phyloP scores from a whole-genome alignment of 1,284 basidiomycete species.

The Austropuccinia psidii region DNA sequence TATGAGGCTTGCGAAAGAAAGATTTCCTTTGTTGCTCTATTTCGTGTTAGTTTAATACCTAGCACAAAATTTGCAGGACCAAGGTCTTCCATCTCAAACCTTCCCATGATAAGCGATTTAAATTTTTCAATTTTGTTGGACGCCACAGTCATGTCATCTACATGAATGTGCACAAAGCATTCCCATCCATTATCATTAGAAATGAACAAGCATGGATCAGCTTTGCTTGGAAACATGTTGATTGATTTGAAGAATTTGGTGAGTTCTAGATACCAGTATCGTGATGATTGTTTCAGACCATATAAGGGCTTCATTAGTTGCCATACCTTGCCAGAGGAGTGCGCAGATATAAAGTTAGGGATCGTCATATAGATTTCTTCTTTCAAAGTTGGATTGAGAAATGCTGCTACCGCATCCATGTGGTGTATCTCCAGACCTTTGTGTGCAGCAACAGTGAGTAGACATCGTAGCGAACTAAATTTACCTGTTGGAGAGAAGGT shows the following conservation, averaged over 20 bases:
- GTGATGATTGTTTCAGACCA: slow-evolving; percentile 2
- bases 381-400: no score
- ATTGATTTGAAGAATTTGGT: neutral
- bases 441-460: no score
- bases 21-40: neutral
- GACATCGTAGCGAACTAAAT: no score
- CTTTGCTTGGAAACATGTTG: neutral
- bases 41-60: neutral
- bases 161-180: neutral
- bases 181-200: neutral
- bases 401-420: no score
- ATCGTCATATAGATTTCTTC: no score
- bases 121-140: neutral
- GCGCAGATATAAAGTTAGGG: no score
- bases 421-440: no score
- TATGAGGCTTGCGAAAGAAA: neutral
- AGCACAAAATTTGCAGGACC: neutral
- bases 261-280: neutral
- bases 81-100: slow-evolving; percentile 1
- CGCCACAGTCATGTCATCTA: neutral
- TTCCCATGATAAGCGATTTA: neutral
- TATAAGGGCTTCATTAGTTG: no score
- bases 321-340: no score
- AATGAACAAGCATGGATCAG: neutral
- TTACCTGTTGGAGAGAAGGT: no score